Evolutionary conservation across 306 rosid species (phyloP).

Genomic region (Prunus fruticosa): DNA sequence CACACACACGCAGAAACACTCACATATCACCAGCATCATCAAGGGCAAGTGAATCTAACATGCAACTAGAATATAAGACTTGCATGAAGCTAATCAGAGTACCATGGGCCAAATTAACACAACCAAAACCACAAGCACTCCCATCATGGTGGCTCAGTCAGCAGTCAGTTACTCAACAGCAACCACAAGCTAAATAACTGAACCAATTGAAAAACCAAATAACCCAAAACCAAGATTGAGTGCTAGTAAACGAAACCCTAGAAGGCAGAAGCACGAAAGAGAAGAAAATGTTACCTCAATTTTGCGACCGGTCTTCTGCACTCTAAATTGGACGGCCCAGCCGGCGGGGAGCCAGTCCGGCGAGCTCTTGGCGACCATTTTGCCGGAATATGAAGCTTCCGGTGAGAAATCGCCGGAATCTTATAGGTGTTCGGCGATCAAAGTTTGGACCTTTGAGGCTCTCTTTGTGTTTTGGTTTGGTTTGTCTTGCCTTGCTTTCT

Average conservation of each 20-base stretch:
- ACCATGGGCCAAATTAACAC: neutral
- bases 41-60: neutral
- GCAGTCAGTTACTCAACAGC: neutral
- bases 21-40: neutral
- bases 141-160: neutral
- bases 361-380: slow-evolving; percentile 31
- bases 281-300: slow-evolving; percentile 33
- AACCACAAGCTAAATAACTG: neutral
- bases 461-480: neutral
- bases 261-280: neutral
- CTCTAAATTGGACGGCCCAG: slow-evolving; percentile 37
- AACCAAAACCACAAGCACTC: neutral
- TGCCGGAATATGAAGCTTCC: neutral
- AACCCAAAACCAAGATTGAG: slow-evolving; percentile 2
- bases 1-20: neutral
- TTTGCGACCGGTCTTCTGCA: slow-evolving; percentile 38
- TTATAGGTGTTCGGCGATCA: neutral
- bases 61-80: neutral
- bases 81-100: neutral
- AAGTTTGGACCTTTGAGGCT: neutral
- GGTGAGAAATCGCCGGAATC: slow-evolving; percentile 26
- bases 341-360: slow-evolving; percentile 53
- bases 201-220: neutral
- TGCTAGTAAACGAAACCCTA: slow-evolving; percentile 2
- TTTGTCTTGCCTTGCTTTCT: neutral